Evolutionary conservation across 2,329 filamentous ascomycete genomes (phyloP), one percentile per base, ranked within the genome.

Genomic region (Trichoderma cornu-damae): DNA sequence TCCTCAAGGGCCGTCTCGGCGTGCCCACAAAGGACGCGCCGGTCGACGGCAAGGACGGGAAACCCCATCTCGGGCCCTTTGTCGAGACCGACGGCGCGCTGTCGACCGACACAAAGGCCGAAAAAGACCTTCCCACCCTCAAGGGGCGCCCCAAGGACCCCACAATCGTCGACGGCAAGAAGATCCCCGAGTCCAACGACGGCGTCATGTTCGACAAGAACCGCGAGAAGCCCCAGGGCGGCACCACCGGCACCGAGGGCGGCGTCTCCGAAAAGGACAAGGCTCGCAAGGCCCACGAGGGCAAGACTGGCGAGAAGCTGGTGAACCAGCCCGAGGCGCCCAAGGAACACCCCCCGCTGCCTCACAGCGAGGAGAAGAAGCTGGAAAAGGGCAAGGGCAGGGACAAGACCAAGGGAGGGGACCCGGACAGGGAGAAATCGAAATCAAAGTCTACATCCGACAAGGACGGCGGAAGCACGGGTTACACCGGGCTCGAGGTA

Each of bases 161-260:
- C 47, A 80, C 78, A 24, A 69, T 81, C 8, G 70, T 83, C 43
- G 80, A 85, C 53, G 83, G 83, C 63, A 79, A 80, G 67, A 82
- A 79, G 70, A 83, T 86, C 20, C 83, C 83, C 26, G 77, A 84
- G 62, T 77, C 75, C 60, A 85, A 86, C 64, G 84, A 96, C 69
- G 90, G 92, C 38, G 90, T 96, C 59, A 96, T 96, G 93, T 89
- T 96, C 68, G 92, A 96, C 71, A 89, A 87, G 61, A 82, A 88
- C 68, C 80, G 90, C 63, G 75, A 81, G 35, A 80, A 83, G 38
- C 90, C 92, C 4, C 92, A 91, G 69, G 82, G 91, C 69, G 93
- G 92, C 46, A 95, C 90, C 2, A 89, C 88, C 3, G 93, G 93
- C 37, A 96, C 89, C 1, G 89, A 92, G 68, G 92, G 91, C 11